These are phyloP conservation scores for Alternaria sp. DNA, from an alignment of 2,329 filamentous ascomycete species.

Conservation along the genomic window DNA sequence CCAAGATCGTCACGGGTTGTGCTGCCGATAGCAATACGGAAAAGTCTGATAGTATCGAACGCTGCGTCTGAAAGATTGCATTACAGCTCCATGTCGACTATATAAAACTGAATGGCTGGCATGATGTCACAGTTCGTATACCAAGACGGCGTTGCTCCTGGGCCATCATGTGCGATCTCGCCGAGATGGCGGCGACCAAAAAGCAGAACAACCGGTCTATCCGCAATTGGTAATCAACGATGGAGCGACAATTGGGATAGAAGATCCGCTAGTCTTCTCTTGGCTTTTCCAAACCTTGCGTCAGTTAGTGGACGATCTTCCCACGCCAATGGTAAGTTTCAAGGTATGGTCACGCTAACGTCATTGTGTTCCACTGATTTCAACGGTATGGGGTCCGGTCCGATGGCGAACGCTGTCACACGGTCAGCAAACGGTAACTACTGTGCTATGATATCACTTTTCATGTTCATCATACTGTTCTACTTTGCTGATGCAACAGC, in stretches of 20 bases:
- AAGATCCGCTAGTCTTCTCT: not conserved
- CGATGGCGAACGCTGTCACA: not conserved
- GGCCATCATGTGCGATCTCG: not conserved
- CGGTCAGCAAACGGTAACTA: not conserved
- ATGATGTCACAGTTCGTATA: not conserved
- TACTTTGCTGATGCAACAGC: not conserved
- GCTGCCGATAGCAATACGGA: not conserved
- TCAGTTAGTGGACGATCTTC: not conserved
- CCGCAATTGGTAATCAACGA: not conserved
- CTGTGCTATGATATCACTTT: conserved; percentile 17
- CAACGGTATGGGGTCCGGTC: conserved; percentile 3
- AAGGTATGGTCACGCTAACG: conserved; percentile 12
- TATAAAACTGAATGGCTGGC: not conserved
- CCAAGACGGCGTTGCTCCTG: not conserved
- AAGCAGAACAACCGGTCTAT: not conserved
- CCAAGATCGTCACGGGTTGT: not conserved
- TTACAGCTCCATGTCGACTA: not conserved
- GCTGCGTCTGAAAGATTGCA: not conserved
- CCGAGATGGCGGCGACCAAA: conserved; percentile 2
- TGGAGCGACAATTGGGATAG: not conserved
- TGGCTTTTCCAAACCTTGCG: not conserved
- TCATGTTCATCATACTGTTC: not conserved
- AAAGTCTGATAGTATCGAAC: not conserved
- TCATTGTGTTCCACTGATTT: conserved; percentile 6
- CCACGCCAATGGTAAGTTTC: not conserved